phyloP scores from a whole-genome alignment of 1,139 yeast species.

The Geotrichum bryndzae region DNA sequence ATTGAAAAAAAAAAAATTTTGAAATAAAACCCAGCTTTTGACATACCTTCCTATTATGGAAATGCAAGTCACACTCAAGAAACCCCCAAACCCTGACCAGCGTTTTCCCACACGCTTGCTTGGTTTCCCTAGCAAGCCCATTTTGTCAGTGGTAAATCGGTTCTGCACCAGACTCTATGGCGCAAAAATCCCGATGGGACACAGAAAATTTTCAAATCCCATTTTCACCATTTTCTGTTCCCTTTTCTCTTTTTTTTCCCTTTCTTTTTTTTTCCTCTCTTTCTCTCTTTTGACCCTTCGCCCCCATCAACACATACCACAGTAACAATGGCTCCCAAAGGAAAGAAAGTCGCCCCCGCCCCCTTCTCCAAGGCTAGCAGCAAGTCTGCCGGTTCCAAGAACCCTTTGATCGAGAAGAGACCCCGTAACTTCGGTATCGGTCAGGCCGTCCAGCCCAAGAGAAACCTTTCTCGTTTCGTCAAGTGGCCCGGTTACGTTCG shows the following conservation, averaged over 20 bases:
- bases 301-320: constrained; percentile 37
- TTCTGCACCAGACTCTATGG: background rate
- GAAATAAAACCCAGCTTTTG: constrained; percentile 12
- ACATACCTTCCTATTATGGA: background rate
- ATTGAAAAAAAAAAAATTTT: constrained; percentile 14
- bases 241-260: background rate
- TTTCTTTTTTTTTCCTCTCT: background rate
- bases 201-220: background rate
- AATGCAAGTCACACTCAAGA: constrained; percentile 3
- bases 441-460: constrained; percentile 89
- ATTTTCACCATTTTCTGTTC: background rate
- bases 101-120: background rate
- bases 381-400: constrained; percentile 36
- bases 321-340: constrained; percentile 76
- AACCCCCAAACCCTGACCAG: background rate
- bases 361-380: constrained; percentile 48
- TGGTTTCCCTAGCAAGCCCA: background rate
- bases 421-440: constrained; percentile 97
- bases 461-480: constrained; percentile 92
- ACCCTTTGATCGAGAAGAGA: constrained; percentile 79
- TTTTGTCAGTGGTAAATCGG: background rate
- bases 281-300: background rate
- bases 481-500: constrained; percentile 98
- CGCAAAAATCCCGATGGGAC: background rate
- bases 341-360: constrained; percentile 83